These are phyloP conservation scores for Solanum lycopersicoides DNA, from an alignment of 257 asterid genomes.

Conservation along the genomic window DNA sequence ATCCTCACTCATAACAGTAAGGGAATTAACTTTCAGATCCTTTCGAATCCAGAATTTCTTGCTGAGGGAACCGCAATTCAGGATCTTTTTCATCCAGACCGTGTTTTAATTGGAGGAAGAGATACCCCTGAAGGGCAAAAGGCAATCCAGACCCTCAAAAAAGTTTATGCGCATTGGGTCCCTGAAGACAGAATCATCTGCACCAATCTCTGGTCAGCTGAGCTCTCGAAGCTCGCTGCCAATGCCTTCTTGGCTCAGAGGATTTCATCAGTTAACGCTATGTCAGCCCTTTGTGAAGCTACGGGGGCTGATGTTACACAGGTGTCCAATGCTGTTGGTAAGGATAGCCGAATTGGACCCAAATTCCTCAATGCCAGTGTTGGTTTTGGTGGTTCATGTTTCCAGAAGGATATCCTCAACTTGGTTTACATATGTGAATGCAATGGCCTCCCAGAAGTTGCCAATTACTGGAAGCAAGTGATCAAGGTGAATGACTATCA, in stretches of 20 bases:
- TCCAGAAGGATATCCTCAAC: constrained; percentile 45
- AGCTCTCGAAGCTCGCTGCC: constrained; percentile 64
- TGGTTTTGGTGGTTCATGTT: constrained; percentile 52
- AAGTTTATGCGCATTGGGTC: constrained; percentile 54
- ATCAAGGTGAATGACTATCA: constrained; percentile 46
- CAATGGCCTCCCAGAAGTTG: constrained; percentile 38
- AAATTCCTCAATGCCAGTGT: constrained; percentile 47
- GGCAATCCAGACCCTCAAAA: constrained; percentile 34
- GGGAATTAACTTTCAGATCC: constrained; percentile 42
- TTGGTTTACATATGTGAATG: constrained; percentile 45
- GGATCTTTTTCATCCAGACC: constrained; percentile 45
- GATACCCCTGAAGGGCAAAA: constrained; percentile 38
- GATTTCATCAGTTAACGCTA: constrained; percentile 43
- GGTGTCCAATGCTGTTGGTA: constrained; percentile 33
- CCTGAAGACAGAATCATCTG: constrained; percentile 43
- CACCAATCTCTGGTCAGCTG: constrained; percentile 57
- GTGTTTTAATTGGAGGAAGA: constrained; percentile 55
- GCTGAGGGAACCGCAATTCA: constrained; percentile 58
- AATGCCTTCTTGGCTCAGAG: constrained; percentile 64
- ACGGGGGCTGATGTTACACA: constrained; percentile 38
- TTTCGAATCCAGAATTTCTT: constrained; percentile 51
- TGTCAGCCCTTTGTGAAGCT: constrained; percentile 38
- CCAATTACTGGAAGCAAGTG: constrained; percentile 47
- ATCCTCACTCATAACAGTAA: constrained; percentile 49
- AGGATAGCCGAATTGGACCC: constrained; percentile 40